Base-by-base conservation (phyloP, 164 flowering plant genomes). In the Euptelea pleiosperma region DNA sequence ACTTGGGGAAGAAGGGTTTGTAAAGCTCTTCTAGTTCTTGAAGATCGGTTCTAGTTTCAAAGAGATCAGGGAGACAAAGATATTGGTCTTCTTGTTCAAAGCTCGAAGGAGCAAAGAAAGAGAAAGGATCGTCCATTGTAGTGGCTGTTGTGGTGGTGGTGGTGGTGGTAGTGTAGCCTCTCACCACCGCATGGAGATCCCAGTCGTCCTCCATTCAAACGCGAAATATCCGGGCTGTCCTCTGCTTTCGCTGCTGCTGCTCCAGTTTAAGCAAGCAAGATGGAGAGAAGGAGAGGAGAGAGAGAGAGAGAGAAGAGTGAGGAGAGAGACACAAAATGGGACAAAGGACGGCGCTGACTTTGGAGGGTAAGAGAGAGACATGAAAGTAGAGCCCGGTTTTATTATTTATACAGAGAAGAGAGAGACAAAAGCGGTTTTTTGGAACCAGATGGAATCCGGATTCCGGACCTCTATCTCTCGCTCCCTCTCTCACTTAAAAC, bases 111-210 rank as follows among this genome's bases (percentile, higher is more conserved):
- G 67, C 35, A 44, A 66, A 48, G 37, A 42, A 55, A 36, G 63
- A 18, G 30, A 31, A 28, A 25, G 64, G 60, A 40, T 63, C 70
- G 8, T 37, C 47, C 26, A 24, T 33, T 15, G 42, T 19, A 15
- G 69, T 14, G 43, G 66, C 21, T 14, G 60, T 4, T 40, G 70
- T 11, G 30, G 67, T 39, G 50, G 64, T 15, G 46, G 64, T 4
- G 51, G 65, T 14, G 67, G 79, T 7, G 58, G 74, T 28, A 51
- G 70, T n/a, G 44, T 70, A 90, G 68, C 97, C 76, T 60, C 92
- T 77, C 71, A 90, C 97, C 61, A 90, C 90, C 21, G 97, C 97
- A 28, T 82, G 84, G 18, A 90, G 81, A 73, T 82, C 97, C 97
- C 97, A 90, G 51, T 85, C 89, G 15, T 68, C 91, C 14, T 62